Base-by-base conservation (phyloP, 2,329 filamentous ascomycete genomes). In the Fusarium sp. region DNA sequence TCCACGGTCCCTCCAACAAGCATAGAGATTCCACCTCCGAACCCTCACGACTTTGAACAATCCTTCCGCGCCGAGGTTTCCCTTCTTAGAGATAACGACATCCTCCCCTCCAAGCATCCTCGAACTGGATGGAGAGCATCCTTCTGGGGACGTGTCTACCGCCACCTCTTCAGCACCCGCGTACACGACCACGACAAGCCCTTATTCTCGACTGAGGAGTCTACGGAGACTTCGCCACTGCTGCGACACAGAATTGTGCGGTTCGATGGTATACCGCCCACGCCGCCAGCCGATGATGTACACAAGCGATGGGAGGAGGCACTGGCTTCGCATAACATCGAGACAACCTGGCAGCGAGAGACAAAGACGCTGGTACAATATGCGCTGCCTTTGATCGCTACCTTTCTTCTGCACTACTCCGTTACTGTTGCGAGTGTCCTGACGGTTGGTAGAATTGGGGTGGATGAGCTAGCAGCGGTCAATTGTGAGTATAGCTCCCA, bases 301-400 rank as follows among this genome's bases (percentile, higher is more conserved):
- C 71, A 71, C 11, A 68, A 70, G 9, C 62, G 39, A 2, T 96
- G 92, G 93, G 89, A 94, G 64, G 91, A 93, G 57, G 94, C 93
- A 0, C 90, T 97, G 14, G 86, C 88, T 1, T 87, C 90, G 0
- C 93, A 93, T 5, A 86, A 88, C 74, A 94, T 97, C 66, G 89
- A 90, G 56, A 97, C 94, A 8, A 96, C 92, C 2, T 97, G 94
- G 93, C 89, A 91, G 77, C 88, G 93, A 62, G 94, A 97, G 81
- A 84, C 91, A 22, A 93, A 93, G 79, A 93, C 93, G 1, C 83
- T 97, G 33, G 82, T 85, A 17, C 84, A 85, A 70, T 93, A 93
- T 73, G 88, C 91, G 0, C 81, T 84, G 15, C 90, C 91, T 1
- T 78, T 94, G 37, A 86, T 92, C 28, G 63, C 67, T 5, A 93